phyloP scores from a whole-genome alignment of 345 rosid genomes.

The Salix caprea region DNA sequence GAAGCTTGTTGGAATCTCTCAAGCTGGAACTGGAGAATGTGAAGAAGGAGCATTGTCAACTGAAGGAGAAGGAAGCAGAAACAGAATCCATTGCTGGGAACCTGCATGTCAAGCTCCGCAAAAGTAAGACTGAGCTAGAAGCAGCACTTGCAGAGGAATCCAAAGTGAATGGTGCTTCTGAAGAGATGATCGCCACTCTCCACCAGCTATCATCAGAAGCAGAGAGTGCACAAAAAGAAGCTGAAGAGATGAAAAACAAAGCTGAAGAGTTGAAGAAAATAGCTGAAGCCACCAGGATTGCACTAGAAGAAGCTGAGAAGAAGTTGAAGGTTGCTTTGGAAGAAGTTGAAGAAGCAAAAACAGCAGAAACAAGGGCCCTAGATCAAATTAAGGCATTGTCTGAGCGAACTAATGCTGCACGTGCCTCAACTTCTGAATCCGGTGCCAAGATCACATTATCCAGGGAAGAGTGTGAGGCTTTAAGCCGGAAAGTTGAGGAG shows the following conservation, averaged over 20 bases:
- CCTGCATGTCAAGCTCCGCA: slow-evolving; percentile 71
- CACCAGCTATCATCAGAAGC: slow-evolving; percentile 66
- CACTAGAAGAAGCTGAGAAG: slow-evolving; percentile 68
- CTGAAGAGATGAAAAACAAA: slow-evolving; percentile 68
- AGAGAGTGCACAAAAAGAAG: slow-evolving; percentile 57
- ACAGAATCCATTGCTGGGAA: slow-evolving; percentile 77
- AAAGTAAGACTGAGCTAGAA: slow-evolving; percentile 76
- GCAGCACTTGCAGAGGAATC: slow-evolving; percentile 56
- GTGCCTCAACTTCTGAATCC: slow-evolving; percentile 72
- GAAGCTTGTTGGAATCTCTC: slow-evolving; percentile 60
- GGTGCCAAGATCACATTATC: slow-evolving; percentile 75
- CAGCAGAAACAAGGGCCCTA: slow-evolving; percentile 62
- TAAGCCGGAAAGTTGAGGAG: slow-evolving; percentile 75
- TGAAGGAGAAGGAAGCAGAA: slow-evolving; percentile 76
- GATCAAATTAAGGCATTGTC: slow-evolving; percentile 64
- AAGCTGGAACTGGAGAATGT: slow-evolving; percentile 65
- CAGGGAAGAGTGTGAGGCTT: slow-evolving; percentile 67
- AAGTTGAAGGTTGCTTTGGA: slow-evolving; percentile 64
- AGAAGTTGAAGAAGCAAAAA: slow-evolving; percentile 86
- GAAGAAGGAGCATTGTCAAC: slow-evolving; percentile 63
- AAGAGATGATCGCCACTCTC: slow-evolving; percentile 74
- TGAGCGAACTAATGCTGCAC: slow-evolving; percentile 67
- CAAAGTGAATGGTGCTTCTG: slow-evolving; percentile 59
- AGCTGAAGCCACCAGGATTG: slow-evolving; percentile 53
- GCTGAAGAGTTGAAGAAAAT: slow-evolving; percentile 63